Evolutionary conservation across 208 protist genomes (phyloP), one percentile per base, ranked within the genome.

Genomic region (Plasmodiophora brassicae): DNA sequence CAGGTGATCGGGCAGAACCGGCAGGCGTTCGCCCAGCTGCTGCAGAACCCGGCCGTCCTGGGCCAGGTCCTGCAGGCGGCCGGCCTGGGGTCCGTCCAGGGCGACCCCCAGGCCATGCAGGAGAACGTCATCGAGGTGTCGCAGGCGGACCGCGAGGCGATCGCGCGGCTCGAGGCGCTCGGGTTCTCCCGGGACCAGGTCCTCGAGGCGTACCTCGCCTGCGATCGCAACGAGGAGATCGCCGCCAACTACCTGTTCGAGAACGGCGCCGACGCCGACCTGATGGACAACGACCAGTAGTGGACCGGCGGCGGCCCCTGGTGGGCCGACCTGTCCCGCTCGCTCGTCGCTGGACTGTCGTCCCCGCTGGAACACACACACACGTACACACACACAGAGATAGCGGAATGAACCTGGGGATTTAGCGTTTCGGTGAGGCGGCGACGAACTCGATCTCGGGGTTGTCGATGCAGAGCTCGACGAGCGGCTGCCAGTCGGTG

Each of bases 391-490:
- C n/a, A n/a, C n/a, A n/a, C n/a, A n/a, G n/a, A n/a, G n/a, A n/a
- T n/a, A n/a, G n/a, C n/a, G n/a, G n/a, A n/a, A n/a, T n/a, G n/a
- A n/a, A n/a, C n/a, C n/a, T n/a, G n/a, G n/a, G n/a, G n/a, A n/a
- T n/a, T n/a, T n/a, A n/a, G n/a, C n/a, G n/a, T n/a, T n/a, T n/a
- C n/a, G n/a, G n/a, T n/a, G n/a, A n/a, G n/a, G n/a, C n/a, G n/a
- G n/a, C n/a, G n/a, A 78, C 65, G 65, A 78, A 78, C n/a, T 78
- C 65, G 83, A 85, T 50, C 36, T 50, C 39, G 46, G 87, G 87
- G 46, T 89, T 78, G 32, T 89, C 87, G n/a, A 89, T 38, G n/a
- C 44, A 46, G 28, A 89, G 87, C 44, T 89, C 87, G 44, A 89
- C 60, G 1, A 89, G 87, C 10, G 87, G 87, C 71, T 89, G 87